These are phyloP conservation scores for Suillus variegatus DNA, from an alignment of 768 basidiomycete genomes.

Conservation along the genomic window DNA sequence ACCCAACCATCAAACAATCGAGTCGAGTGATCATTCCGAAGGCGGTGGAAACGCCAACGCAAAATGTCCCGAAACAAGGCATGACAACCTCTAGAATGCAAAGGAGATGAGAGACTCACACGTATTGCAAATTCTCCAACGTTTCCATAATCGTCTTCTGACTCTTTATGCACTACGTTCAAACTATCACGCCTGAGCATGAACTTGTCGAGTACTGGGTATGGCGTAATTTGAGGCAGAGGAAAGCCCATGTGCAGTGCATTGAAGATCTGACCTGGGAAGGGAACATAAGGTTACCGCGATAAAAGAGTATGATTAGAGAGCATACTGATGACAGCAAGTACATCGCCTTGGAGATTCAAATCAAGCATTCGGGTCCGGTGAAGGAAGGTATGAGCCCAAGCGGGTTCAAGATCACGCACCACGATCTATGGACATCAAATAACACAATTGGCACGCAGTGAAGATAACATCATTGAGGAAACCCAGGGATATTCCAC, in stretches of 20 bases:
- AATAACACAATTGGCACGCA: constrained; percentile 66
- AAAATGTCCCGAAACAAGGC: constrained; percentile 53
- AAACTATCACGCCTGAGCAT: constrained; percentile 53
- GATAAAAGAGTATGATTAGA: background rate
- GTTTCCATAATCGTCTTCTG: constrained; percentile 75
- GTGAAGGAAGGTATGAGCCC: constrained; percentile 75
- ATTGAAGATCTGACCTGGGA: constrained; percentile 71
- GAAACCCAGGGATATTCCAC: too few relatives aligned
- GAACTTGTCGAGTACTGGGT: constrained; percentile 55
- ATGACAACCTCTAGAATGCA: constrained; percentile 7
- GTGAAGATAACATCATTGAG: too few relatives aligned
- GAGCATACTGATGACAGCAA: constrained; percentile 74
- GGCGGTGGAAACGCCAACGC: constrained; percentile 70
- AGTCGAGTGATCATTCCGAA: constrained; percentile 70
- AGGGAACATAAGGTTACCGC: background rate
- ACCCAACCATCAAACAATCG: constrained; percentile 79
- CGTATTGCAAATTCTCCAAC: constrained; percentile 74
- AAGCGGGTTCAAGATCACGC: constrained; percentile 70
- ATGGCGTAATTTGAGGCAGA: constrained; percentile 85
- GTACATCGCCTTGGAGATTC: constrained; percentile 81
- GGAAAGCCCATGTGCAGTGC: constrained; percentile 72
- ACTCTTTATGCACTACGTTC: constrained; percentile 67
- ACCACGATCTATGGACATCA: constrained; percentile 60
- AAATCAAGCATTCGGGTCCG: constrained; percentile 76
- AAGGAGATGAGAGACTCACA: constrained; percentile 46